A percentile compares a stretch with the other conserved stretches of the same genome.
These are phyloP conservation scores for Acorus calamus DNA, from an alignment of 106 monocot species.

Conservation along the genomic window DNA sequence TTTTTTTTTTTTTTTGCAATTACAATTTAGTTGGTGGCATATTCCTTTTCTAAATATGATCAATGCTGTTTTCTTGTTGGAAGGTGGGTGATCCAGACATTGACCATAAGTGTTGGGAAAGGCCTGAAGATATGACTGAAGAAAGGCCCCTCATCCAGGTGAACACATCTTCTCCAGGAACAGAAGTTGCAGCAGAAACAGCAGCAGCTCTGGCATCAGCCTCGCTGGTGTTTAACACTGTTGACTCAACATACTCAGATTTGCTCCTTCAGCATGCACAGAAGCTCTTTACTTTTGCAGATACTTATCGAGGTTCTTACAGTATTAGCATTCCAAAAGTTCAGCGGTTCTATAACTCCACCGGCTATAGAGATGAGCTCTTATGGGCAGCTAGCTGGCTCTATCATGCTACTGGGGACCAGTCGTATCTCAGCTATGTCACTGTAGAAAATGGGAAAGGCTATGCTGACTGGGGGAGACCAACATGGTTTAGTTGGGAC, in stretches of 20 bases:
- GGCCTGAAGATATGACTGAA: constrained; percentile 81
- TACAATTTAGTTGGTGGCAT: background rate
- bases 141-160: constrained; percentile 68
- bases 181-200: constrained; percentile 90
- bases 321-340: constrained; percentile 66
- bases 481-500: constrained; percentile 99
- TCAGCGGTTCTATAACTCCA: constrained; percentile 79
- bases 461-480: constrained; percentile 91
- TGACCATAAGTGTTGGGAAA: constrained; percentile 95
- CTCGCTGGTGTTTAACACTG: constrained; percentile 67
- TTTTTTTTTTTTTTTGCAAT: background rate
- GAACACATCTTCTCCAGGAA: constrained; percentile 54
- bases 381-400: constrained; percentile 96
- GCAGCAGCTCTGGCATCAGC: constrained; percentile 97
- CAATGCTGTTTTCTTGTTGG: constrained; percentile 3
- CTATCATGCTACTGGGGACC: constrained; percentile 89
- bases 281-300: constrained; percentile 84
- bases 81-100: constrained; percentile 89
- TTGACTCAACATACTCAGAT: constrained; percentile 53
- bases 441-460: constrained; percentile 68
- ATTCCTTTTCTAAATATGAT: background rate
- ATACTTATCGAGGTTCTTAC: constrained; percentile 51
- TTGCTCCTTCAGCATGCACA: constrained; percentile 75
- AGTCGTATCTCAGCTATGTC: constrained; percentile 71
- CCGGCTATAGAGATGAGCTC: constrained; percentile 71